Percentiles rank a stretch among this genome's conserved stretches.
phyloP scores from a whole-genome alignment of 1,284 basidiomycete genomes.

The Heterobasidion irregulare region DNA sequence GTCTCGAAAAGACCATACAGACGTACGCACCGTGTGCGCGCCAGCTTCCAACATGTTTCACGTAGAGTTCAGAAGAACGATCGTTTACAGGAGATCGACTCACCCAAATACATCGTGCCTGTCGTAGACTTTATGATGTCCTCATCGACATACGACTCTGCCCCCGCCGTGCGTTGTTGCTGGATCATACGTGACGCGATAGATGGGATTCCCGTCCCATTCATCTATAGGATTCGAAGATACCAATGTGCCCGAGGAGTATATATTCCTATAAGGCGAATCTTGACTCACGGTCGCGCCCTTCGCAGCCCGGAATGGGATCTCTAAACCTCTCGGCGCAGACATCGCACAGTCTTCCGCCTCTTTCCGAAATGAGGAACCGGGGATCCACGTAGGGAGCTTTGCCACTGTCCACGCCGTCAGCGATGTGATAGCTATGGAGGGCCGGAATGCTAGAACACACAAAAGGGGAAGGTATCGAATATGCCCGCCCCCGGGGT shows the following conservation, averaged over 20 bases:
- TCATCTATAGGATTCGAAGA: background rate
- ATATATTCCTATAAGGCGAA: background rate
- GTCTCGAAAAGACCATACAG: background rate
- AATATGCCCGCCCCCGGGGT: conserved; percentile 20
- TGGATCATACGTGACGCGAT: background rate
- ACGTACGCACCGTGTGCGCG: background rate
- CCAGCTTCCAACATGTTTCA: background rate
- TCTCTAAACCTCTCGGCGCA: background rate
- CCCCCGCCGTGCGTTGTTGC: no score
- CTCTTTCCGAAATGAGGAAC: conserved; percentile 13
- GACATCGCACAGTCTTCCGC: conserved; percentile 7
- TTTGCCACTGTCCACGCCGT: conserved; percentile 9
- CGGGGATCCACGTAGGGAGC: conserved; percentile 18
- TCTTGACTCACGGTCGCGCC: background rate
- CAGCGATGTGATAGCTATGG: background rate
- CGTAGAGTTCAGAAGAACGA: background rate
- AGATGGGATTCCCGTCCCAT: background rate
- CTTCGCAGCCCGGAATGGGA: background rate
- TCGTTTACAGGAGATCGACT: background rate
- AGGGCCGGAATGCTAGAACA: background rate
- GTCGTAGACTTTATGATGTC: background rate
- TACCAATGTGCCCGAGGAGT: background rate
- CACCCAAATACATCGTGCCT: conserved; percentile 6
- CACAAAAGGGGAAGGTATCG: conserved; percentile 20
- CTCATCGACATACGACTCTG: background rate